phyloP scores from a whole-genome alignment of 2,329 filamentous ascomycete genomes.

The Pleomassaria siparia region DNA sequence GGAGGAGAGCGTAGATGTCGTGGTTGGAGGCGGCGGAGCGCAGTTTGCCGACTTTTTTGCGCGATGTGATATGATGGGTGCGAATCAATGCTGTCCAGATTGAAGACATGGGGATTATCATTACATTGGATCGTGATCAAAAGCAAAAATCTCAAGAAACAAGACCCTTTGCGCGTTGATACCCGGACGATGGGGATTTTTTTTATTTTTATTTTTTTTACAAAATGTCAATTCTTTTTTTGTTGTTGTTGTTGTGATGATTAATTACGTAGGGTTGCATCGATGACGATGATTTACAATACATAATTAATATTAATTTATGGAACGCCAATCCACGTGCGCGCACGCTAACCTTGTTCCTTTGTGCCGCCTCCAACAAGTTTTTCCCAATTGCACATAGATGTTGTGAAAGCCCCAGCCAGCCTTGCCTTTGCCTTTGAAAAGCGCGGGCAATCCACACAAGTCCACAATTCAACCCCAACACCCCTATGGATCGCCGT shows the following conservation, averaged over 20 bases:
- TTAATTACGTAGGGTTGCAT: background rate
- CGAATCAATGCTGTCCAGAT: conserved; percentile 66
- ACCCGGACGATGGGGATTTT: too few relatives aligned
- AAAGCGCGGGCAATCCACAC: too few relatives aligned
- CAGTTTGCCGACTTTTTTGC: conserved; percentile 69
- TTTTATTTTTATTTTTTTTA: too few relatives aligned
- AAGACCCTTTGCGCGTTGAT: too few relatives aligned
- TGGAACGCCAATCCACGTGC: conserved; percentile 29
- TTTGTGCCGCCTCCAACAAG: too few relatives aligned
- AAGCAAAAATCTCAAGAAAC: too few relatives aligned
- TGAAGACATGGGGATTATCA: conserved; percentile 7
- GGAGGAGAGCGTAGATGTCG: conserved; percentile 65
- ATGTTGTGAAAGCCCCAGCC: background rate
- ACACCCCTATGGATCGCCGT: conserved; percentile 33
- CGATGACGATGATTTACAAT: background rate
- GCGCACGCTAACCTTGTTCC: conserved; percentile 18
- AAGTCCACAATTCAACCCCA: background rate
- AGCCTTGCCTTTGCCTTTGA: too few relatives aligned
- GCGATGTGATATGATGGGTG: conserved; percentile 79
- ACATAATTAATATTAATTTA: too few relatives aligned
- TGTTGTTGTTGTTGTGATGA: background rate
- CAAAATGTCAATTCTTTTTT: background rate
- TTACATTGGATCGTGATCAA: too few relatives aligned
- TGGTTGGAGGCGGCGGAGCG: conserved; percentile 64
- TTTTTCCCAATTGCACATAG: background rate